These are phyloP conservation scores for Acanthamoeba divionensis DNA, from an alignment of 208 protist species.

Conservation along the genomic window DNA sequence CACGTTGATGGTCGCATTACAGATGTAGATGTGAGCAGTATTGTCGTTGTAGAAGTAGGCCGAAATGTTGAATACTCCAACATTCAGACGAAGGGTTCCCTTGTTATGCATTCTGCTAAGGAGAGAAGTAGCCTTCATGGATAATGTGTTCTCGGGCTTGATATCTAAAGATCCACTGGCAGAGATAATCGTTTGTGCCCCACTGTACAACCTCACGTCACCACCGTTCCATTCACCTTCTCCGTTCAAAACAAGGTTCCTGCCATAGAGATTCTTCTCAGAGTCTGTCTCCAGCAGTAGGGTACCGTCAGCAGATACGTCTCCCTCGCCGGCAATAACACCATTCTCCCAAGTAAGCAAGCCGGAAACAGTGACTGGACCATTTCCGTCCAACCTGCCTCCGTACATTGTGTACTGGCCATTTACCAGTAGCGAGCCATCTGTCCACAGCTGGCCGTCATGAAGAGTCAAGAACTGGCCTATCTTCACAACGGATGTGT, in stretches of 20 bases:
- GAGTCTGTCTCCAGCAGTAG: not conserved
- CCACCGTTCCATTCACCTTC: not conserved
- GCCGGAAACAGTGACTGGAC: not conserved
- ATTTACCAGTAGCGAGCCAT: not conserved
- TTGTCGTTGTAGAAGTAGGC: not conserved
- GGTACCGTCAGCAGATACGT: not conserved
- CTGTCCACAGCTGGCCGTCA: too few species aligned
- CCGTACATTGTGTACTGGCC: not conserved
- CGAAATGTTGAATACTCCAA: conserved; percentile 17
- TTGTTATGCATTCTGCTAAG: conserved; percentile 8
- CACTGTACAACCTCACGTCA: not conserved
- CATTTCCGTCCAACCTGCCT: not conserved
- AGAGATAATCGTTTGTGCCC: not conserved
- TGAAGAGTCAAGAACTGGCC: too few species aligned
- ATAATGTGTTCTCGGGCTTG: not conserved
- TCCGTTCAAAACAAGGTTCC: not conserved
- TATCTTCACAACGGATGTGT: too few species aligned
- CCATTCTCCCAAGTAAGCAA: not conserved
- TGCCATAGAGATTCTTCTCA: not conserved
- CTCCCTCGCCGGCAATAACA: not conserved
- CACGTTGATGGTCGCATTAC: conserved; percentile 4
- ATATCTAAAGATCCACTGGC: not conserved
- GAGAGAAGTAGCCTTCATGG: not conserved
- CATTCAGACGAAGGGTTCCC: not conserved
- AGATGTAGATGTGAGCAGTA: conserved; percentile 48